Evolutionary conservation across 208 protist species (phyloP).

Genomic region (Trypanosoma melophagium): DNA sequence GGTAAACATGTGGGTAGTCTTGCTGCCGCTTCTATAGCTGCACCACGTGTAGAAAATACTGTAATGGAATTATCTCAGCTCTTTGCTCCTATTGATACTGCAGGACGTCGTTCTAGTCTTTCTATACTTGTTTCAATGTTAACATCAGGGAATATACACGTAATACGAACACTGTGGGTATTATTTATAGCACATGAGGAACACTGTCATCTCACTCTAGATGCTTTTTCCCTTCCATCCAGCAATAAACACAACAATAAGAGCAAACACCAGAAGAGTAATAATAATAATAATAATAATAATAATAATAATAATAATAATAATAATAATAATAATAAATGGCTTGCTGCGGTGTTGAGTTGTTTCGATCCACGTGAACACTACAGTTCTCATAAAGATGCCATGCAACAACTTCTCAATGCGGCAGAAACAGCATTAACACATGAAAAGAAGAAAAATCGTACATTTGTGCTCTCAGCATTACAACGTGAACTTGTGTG

Average conservation of each 20-base stretch:
- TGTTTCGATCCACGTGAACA: constrained; percentile 20
- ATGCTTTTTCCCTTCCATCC: no score
- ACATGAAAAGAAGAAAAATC: no score
- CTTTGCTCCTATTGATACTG: constrained; percentile 15
- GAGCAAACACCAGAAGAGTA: not conserved
- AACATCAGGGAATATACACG: not conserved
- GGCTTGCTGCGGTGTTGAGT: constrained; percentile 15
- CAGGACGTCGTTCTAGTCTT: constrained; percentile 1
- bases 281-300: not conserved
- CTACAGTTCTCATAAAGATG: not conserved
- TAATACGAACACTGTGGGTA: constrained; percentile 15
- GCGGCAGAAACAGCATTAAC: not conserved
- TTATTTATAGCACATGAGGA: constrained; percentile 14
- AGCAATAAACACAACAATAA: no score
- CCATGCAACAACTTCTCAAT: not conserved
- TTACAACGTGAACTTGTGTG: constrained; percentile 12
- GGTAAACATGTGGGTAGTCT: not conserved
- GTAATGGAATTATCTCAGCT: constrained; percentile 1
- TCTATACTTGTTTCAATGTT: constrained; percentile 14
- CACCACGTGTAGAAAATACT: not conserved
- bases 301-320: not conserved
- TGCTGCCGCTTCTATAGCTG: constrained; percentile 1
- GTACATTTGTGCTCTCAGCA: no score
- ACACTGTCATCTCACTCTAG: not conserved
- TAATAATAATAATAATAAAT: not conserved